Base-by-base conservation (phyloP, 2,329 filamentous ascomycete genomes). In the Rhynchosporium secalis region DNA sequence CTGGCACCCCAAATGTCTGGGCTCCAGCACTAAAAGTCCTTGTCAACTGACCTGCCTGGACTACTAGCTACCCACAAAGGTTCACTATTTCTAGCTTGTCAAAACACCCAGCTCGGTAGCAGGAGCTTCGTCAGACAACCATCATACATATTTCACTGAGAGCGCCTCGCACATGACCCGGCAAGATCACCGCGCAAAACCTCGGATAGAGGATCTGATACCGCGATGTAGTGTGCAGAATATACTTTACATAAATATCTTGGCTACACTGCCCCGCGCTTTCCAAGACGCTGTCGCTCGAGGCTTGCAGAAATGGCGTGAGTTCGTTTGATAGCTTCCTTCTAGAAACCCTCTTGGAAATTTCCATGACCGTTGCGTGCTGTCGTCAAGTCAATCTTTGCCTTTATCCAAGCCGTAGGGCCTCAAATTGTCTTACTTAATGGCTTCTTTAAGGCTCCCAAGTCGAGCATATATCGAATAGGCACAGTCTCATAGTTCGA, bases 241-340 rank as follows among this genome's bases (percentile, higher is more conserved):
- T 5, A 29, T 31, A 29, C 26, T 26, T 48, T 29, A 29, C 46
- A 29, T 31, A 48, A 20, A 20, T 48, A 10, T 48, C 46, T 48
- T 48, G 46, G 46, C 46, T 48, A n/a, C 43, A 26, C 43, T 46
- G 43, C 43, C 43, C 7, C n/a, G 43, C 43, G 20, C n/a, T 46
- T 20, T 46, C 43, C 43, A 46, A 46, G 43, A 26, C 43, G 43
- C 43, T 46, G n/a, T 26, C 46, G 15, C 46, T 48, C 46, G 46
- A 48, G 9, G 28, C 46, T 10, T 48, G n/a, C 10, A 29, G 45
- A 36, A 36, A 13, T 48, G 46, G 46, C 26, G 13, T 48, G 46
- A 48, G 28, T 26, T 48, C 13, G 46, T 48, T 48, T 48, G 29
- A 20, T 48, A 48, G 46, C 46, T 26, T 26, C 46, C 46, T 48